phyloP scores from a whole-genome alignment of 192 early-diverging fungal species.

The Linnemannia elongata region DNA sequence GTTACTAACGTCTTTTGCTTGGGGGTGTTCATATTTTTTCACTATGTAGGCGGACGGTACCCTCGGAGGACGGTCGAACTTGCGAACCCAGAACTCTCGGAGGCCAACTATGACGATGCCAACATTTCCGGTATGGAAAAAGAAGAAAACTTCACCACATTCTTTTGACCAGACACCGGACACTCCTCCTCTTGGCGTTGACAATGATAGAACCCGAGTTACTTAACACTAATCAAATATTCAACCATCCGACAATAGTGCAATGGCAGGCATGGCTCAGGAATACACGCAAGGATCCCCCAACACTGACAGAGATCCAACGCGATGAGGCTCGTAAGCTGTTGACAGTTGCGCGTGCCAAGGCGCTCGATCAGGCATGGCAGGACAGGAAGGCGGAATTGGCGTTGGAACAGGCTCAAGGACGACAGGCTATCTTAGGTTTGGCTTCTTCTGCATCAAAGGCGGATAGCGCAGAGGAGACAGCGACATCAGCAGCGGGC shows the following conservation, averaged over 20 bases:
- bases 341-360: slow-evolving; percentile 42
- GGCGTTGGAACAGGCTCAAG: slow-evolving; percentile 46
- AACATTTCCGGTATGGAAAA: slow-evolving; percentile 40
- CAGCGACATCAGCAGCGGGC: background rate
- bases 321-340: slow-evolving; percentile 46
- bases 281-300: slow-evolving; percentile 39
- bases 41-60: slow-evolving; percentile 35
- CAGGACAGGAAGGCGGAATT: slow-evolving; percentile 51
- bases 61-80: slow-evolving; percentile 49
- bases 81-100: slow-evolving; percentile 31
- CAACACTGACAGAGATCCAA: slow-evolving; percentile 46
- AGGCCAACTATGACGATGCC: slow-evolving; percentile 55
- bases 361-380: slow-evolving; percentile 51
- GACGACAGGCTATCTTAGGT: slow-evolving; percentile 21
- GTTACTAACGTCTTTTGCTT: background rate
- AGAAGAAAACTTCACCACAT: no score
- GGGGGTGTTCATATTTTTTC: background rate
- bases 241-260: background rate
- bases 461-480: background rate
- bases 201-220: no score
- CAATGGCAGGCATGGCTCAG: slow-evolving; percentile 58
- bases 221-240: background rate
- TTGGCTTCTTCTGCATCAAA: slow-evolving; percentile 14
- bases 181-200: no score
- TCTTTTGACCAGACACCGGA: no score